Conservation (phyloP, 495 filamentous ascomycete species). For the Halenospora varia region DNA sequence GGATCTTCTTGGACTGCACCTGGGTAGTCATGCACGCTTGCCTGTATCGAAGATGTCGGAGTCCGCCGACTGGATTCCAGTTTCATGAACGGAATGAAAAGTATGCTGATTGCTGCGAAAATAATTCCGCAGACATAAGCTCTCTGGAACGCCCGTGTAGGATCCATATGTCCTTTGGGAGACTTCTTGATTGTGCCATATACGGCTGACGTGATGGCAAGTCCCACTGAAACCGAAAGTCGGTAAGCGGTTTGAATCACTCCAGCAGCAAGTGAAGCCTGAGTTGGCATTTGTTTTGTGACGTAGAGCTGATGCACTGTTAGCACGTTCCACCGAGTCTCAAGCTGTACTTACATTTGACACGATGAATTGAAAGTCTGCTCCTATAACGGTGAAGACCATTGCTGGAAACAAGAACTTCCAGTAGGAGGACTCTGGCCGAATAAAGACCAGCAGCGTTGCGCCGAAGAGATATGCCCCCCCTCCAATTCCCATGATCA, state of each 20-base stretch:
- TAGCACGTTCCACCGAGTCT: slow-evolving; percentile 23
- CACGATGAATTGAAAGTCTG: slow-evolving; percentile 37
- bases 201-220: slow-evolving; percentile 31
- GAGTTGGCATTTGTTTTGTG: slow-evolving; percentile 20
- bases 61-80: slow-evolving; percentile 26
- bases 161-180: slow-evolving; percentile 5
- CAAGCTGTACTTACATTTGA: slow-evolving; percentile 27
- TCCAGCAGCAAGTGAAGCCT: slow-evolving; percentile 33
- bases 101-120: slow-evolving; percentile 27
- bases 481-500: slow-evolving; percentile 26
- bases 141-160: slow-evolving; percentile 30
- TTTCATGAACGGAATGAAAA: slow-evolving; percentile 31
- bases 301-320: slow-evolving; percentile 26
- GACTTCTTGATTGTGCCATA: slow-evolving; percentile 27
- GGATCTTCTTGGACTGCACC: background rate
- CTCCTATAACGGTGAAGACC: slow-evolving; percentile 32
- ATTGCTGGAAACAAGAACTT: slow-evolving; percentile 32
- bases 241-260: slow-evolving; percentile 34
- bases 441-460: slow-evolving; percentile 31
- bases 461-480: slow-evolving; percentile 28
- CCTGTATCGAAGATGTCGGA: background rate
- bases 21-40: background rate
- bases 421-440: slow-evolving; percentile 31
- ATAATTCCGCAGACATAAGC: slow-evolving; percentile 31
- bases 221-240: slow-evolving; percentile 32